A percentile compares a stretch with the other conserved stretches of the same genome.
Conservation (phyloP, 1,284 basidiomycete genomes). For the Sporisorium iseilematis-ciliati region DNA sequence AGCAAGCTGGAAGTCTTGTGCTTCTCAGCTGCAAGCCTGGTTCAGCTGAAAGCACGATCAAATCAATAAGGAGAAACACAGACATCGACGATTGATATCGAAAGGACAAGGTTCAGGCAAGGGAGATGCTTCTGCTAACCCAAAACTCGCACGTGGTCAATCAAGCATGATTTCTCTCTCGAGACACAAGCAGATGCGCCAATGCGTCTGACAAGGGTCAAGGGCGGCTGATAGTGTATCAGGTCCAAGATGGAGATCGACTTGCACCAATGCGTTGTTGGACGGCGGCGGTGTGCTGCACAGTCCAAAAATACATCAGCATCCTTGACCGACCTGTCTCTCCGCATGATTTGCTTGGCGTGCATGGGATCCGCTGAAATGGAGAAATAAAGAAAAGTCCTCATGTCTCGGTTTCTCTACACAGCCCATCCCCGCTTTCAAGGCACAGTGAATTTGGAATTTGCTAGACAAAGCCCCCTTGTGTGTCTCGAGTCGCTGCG, state of each 20-base stretch:
- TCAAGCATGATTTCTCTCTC: not conserved
- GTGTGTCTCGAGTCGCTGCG: too few relatives aligned
- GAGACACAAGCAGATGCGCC: not conserved
- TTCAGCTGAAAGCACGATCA: too few relatives aligned
- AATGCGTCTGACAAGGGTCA: too few relatives aligned
- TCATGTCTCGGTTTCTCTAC: conserved; percentile 1
- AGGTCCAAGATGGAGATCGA: too few relatives aligned
- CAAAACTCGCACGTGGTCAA: conserved; percentile 10
- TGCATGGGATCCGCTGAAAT: not conserved
- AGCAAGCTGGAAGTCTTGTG: too few relatives aligned
- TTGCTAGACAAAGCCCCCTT: too few relatives aligned
- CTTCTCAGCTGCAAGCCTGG: too few relatives aligned
- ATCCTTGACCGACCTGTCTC: not conserved
- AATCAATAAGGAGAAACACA: too few relatives aligned
- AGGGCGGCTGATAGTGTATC: too few relatives aligned
- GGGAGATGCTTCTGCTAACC: not conserved
- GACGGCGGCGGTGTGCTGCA: not conserved
- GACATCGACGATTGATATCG: too few relatives aligned
- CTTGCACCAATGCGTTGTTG: too few relatives aligned
- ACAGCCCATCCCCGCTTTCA: not conserved
- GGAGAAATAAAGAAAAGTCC: conserved; percentile 2
- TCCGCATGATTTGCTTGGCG: conserved; percentile 1
- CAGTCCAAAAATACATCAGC: not conserved
- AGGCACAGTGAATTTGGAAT: not conserved
- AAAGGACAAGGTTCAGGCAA: not conserved